Conservation (phyloP, 352 stramenopile species). For the Peronospora destructor region DNA sequence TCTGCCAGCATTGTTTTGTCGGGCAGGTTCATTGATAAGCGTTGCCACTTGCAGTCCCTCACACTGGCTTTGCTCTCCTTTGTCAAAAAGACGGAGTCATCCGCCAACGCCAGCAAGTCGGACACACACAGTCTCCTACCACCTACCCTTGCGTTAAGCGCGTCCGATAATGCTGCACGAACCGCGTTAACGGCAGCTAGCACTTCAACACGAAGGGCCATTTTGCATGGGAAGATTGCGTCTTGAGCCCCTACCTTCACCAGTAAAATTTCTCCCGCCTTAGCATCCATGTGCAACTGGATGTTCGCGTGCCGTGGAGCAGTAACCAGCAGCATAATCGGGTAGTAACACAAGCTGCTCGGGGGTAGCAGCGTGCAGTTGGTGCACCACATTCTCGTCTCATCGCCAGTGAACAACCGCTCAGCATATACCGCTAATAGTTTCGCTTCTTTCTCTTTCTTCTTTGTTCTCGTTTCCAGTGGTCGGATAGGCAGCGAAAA, state of each 20-base stretch:
- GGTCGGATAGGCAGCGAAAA: constrained; percentile 61
- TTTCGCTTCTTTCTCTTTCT: constrained; percentile 19
- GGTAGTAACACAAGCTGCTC: constrained; percentile 48
- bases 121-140: constrained; percentile 27
- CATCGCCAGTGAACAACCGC: constrained; percentile 66
- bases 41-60: constrained; percentile 40
- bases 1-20: constrained; percentile 24
- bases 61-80: constrained; percentile 36
- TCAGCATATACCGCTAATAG: constrained; percentile 63
- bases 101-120: constrained; percentile 35
- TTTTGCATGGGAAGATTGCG: constrained; percentile 40
- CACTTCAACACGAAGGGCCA: constrained; percentile 32
- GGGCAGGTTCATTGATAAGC: constrained; percentile 35
- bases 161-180: constrained; percentile 45
- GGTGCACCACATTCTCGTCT: constrained; percentile 69
- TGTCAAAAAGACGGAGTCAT: constrained; percentile 41
- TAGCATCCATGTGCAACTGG: constrained; percentile 52
- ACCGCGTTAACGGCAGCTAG: constrained; percentile 44
- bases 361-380: constrained; percentile 75
- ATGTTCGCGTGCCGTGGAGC: constrained; percentile 44
- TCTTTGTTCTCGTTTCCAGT: constrained; percentile 20
- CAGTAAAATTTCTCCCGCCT: constrained; percentile 43
- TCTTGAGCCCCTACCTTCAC: constrained; percentile 60
- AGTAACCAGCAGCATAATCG: constrained; percentile 47
- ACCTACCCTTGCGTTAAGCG: constrained; percentile 33